Conservation (phyloP, 2,329 filamentous ascomycete species). For the Cryphonectria japonica region DNA sequence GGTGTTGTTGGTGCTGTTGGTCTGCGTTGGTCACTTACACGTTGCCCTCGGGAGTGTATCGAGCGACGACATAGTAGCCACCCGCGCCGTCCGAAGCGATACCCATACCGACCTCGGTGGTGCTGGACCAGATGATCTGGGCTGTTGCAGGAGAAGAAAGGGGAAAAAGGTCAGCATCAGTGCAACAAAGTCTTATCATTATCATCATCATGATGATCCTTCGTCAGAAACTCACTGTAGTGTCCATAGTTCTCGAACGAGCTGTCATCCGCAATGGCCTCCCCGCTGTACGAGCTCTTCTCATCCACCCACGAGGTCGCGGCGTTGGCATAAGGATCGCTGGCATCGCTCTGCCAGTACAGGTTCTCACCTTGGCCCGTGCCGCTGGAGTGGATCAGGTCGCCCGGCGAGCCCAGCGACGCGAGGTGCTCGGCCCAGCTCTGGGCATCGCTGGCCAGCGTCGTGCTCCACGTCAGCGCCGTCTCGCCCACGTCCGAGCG, state of each 20-base stretch:
- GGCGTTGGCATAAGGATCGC: conserved; percentile 23
- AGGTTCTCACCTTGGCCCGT: conserved; percentile 31
- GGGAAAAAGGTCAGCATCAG: background rate
- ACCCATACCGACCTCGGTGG: conserved; percentile 31
- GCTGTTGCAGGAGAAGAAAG: background rate
- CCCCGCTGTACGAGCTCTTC: conserved; percentile 29
- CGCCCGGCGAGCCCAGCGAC: conserved; percentile 18
- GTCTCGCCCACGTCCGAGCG: conserved; percentile 24
- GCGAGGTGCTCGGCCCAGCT: conserved; percentile 30
- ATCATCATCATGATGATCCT: background rate
- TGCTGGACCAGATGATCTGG: conserved; percentile 31
- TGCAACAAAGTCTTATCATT: background rate
- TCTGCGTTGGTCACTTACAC: conserved; percentile 22
- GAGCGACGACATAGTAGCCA: conserved; percentile 31
- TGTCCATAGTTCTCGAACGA: conserved; percentile 31
- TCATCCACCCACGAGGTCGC: conserved; percentile 30
- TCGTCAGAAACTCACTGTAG: conserved; percentile 26
- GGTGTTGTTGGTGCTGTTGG: background rate
- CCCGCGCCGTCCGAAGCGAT: conserved; percentile 27
- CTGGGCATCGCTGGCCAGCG: conserved; percentile 28
- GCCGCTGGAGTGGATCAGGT: conserved; percentile 21
- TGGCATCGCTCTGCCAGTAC: conserved; percentile 29
- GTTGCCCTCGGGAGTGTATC: conserved; percentile 31
- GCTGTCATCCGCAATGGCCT: conserved; percentile 28
- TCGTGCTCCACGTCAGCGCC: conserved; percentile 29